Evolutionary conservation across 768 basidiomycete species (phyloP).

Genomic region (Boletus subparvulus): DNA sequence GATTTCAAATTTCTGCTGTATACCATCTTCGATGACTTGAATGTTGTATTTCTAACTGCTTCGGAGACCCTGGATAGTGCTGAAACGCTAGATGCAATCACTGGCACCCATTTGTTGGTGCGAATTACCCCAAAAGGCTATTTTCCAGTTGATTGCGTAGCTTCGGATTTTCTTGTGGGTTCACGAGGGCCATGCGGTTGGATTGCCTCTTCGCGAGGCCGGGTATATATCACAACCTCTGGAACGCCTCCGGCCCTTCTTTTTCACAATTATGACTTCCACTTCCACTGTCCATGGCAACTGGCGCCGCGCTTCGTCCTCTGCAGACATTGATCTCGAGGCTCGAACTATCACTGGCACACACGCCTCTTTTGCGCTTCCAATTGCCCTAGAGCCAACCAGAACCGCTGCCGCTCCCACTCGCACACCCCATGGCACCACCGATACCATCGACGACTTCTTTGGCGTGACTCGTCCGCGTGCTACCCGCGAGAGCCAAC

Average conservation of each 20-base stretch:
- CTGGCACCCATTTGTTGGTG: not conserved
- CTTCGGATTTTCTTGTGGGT: not conserved
- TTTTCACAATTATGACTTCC: conserved; percentile 1
- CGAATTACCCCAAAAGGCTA: conserved; percentile 3
- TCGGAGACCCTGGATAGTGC: not conserved
- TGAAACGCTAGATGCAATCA: not conserved
- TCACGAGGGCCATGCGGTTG: not conserved
- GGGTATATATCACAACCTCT: not conserved
- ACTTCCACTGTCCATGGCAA: conserved; percentile 11
- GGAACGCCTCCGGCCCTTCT: not conserved
- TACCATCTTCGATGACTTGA: not conserved
- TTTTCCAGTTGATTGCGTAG: not conserved
- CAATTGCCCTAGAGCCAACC: conserved; percentile 3
- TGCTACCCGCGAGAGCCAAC: conserved; percentile 32
- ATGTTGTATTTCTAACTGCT: conserved; percentile 15
- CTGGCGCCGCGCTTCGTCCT: conserved; percentile 14
- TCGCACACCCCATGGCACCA: conserved; percentile 3
- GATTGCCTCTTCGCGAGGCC: not conserved
- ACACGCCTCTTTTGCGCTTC: conserved; percentile 5
- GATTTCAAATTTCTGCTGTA: not conserved
- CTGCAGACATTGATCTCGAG: conserved; percentile 13
- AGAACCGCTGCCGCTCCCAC: conserved; percentile 2
- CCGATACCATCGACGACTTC: conserved; percentile 26
- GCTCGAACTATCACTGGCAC: conserved; percentile 14
- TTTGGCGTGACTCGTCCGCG: conserved; percentile 27